Percentiles rank a stretch among this genome's conserved stretches.
Conservation (phyloP, 177 flowering plant species). For the Tripterygium wilfordii region DNA sequence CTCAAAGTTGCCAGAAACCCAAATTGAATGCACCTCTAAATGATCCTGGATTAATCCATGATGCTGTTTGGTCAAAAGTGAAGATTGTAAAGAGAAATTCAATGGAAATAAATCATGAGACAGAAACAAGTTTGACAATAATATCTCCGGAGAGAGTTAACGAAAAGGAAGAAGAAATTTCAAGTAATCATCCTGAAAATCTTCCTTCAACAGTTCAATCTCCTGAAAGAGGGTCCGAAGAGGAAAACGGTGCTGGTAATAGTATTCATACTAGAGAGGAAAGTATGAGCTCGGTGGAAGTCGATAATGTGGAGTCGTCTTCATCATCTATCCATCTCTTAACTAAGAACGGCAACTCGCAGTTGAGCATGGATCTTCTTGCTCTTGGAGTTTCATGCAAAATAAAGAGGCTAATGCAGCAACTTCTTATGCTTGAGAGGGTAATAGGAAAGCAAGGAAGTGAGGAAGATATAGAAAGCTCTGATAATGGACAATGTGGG, state of each 20-base stretch:
- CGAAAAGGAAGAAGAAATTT: conserved; percentile 23
- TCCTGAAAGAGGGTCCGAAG: conserved; percentile 36
- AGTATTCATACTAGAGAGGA: conserved; percentile 16
- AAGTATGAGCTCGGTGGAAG: conserved; percentile 13
- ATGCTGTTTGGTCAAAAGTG: conserved; percentile 43
- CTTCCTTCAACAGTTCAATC: conserved; percentile 20
- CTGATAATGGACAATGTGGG: conserved; percentile 18
- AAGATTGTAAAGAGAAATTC: conserved; percentile 43
- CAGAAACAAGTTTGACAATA: conserved; percentile 9
- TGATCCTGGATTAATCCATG: conserved; percentile 15
- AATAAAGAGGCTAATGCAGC: conserved; percentile 89
- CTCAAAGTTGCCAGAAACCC: conserved; percentile 16
- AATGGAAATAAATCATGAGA: conserved; percentile 30
- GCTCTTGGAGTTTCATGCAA: conserved; percentile 90
- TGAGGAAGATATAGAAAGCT: conserved; percentile 20
- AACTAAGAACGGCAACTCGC: conserved; percentile 24
- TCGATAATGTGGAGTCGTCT: conserved; percentile 19
- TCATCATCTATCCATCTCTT: conserved; percentile 13
- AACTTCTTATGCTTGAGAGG: conserved; percentile 77
- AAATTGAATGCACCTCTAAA: conserved; percentile 16
- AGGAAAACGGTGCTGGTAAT: conserved; percentile 22
- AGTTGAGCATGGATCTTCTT: conserved; percentile 77
- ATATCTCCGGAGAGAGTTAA: conserved; percentile 13
- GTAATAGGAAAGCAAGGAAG: conserved; percentile 47
- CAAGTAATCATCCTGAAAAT: conserved; percentile 15